These are phyloP conservation scores for Fomitopsis pinicola DNA, from an alignment of 1,284 basidiomycete genomes.

Conservation along the genomic window DNA sequence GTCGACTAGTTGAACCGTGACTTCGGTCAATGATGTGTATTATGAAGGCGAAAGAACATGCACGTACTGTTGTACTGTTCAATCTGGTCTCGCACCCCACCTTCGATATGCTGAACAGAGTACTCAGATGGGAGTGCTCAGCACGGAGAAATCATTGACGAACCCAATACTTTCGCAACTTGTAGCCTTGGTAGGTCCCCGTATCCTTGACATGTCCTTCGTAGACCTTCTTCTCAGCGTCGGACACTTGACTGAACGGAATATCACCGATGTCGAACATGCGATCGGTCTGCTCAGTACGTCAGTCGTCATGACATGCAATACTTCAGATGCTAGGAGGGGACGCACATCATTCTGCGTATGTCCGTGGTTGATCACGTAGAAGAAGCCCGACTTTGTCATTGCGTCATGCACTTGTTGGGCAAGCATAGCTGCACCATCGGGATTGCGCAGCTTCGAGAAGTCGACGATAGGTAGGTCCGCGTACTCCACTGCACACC, in stretches of 20 bases:
- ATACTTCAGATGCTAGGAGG: background rate
- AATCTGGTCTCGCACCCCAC: slow-evolving; percentile 53
- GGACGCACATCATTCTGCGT: slow-evolving; percentile 36
- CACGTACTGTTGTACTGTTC: slow-evolving; percentile 54
- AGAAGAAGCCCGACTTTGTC: slow-evolving; percentile 59
- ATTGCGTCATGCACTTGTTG: slow-evolving; percentile 53
- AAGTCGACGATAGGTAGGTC: slow-evolving; percentile 66
- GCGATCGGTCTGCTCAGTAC: slow-evolving; percentile 30
- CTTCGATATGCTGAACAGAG: slow-evolving; percentile 41
- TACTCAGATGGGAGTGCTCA: background rate
- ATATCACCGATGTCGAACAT: slow-evolving; percentile 59
- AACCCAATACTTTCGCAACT: slow-evolving; percentile 31
- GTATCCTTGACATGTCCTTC: slow-evolving; percentile 42
- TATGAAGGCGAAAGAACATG: background rate
- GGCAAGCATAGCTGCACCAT: slow-evolving; percentile 45
- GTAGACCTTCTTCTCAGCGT: slow-evolving; percentile 55
- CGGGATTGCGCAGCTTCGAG: slow-evolving; percentile 40
- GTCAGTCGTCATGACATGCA: background rate
- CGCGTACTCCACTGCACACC: slow-evolving; percentile 56
- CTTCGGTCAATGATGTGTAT: too few species aligned
- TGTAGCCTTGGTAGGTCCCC: slow-evolving; percentile 59
- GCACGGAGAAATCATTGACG: background rate
- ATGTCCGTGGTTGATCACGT: slow-evolving; percentile 56
- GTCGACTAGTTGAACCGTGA: slow-evolving; percentile 33
- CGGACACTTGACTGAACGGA: slow-evolving; percentile 43